Evolutionary conservation across 1,284 basidiomycete genomes (phyloP), one percentile per base, ranked within the genome.

Genomic region (Omphalotus olearius): DNA sequence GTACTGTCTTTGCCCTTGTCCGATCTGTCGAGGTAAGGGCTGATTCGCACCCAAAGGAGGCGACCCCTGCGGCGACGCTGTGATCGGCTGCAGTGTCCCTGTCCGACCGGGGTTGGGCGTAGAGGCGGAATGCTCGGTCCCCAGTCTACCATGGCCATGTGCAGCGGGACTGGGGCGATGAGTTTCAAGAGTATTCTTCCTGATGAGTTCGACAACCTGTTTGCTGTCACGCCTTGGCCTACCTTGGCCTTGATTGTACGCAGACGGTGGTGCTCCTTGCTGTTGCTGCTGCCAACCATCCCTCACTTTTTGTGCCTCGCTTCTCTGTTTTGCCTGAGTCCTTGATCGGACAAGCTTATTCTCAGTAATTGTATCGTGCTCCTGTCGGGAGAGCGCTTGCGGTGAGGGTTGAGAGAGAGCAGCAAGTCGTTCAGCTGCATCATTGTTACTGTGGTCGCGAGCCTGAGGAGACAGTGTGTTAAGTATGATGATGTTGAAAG

Each of bases 331-430:
- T 2, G 93, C 93, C 60, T 86, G 83, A 0, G 93, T 95, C 13
- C 91, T 82, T 57, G 84, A 88, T 3, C 93, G 76, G 9, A 94
- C 85, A 35, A 98, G 80, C 57, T 86, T 92, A 37, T 71, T 72
- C 61, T 93, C 85, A 11, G 93, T 85, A 54, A 92, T 79, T 1
- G 70, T 72, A 57, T 94, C 83, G 69, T 97, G 92, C 55, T 96
- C 87, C 43, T 80, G 73, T 18, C 93, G 74, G 0, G 88, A 88
- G 11, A 98, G 74, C 0, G 81, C 65, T 33, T 78, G 76, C 0
- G 84, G 78, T 69, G 0, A 16, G 1, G 84, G 75, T 38, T 78
- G 75, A 1, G 78, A 73, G 6, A 95, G 73, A 0, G 88, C 91
- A 0, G 71, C 64, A 14, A 97, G 72, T 1, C 93, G 82, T n/a